A percentile compares a stretch with the other conserved stretches of the same genome.
phyloP scores from a whole-genome alignment of 2,329 filamentous ascomycete species.

The Alternaria burnsii region DNA sequence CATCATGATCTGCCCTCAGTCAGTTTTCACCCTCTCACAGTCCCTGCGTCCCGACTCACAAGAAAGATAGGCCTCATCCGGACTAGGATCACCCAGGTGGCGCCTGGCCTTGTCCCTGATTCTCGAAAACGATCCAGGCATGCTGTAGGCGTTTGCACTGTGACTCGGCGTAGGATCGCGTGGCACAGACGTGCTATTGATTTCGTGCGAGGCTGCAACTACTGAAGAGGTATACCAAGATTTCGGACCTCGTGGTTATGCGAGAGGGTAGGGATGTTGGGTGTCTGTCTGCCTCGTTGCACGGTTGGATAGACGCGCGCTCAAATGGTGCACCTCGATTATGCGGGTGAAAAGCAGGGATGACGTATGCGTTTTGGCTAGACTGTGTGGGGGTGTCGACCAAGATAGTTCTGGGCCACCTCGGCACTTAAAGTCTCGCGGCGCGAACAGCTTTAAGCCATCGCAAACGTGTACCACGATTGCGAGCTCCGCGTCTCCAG shows the following conservation, averaged over 20 bases:
- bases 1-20: slow-evolving; percentile 66
- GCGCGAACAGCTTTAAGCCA: slow-evolving; percentile 3
- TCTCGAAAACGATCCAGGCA: slow-evolving; percentile 33
- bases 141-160: slow-evolving; percentile 16
- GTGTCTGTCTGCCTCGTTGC: slow-evolving; percentile 26
- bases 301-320: slow-evolving; percentile 15
- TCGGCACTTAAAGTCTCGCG: neutral
- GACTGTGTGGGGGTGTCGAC: slow-evolving; percentile 15
- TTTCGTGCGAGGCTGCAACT: slow-evolving; percentile 6
- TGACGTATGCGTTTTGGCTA: slow-evolving; percentile 26
- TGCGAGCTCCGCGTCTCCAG: neutral
- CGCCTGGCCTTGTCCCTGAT: slow-evolving; percentile 37
- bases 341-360: slow-evolving; percentile 20
- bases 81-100: slow-evolving; percentile 49
- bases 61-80: slow-evolving; percentile 74
- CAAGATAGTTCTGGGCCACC: neutral
- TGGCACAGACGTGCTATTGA: slow-evolving; percentile 5
- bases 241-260: slow-evolving; percentile 3
- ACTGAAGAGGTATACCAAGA: neutral
- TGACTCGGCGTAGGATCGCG: neutral
- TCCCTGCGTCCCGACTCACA: slow-evolving; percentile 61
- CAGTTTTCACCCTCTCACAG: neutral
- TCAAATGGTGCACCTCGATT: slow-evolving; percentile 15
- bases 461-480: neutral
- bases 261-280: slow-evolving; percentile 4